Evolutionary conservation across 768 basidiomycete species (phyloP), one percentile per base, ranked within the genome.

Genomic region (Fomitopsis pulvina): DNA sequence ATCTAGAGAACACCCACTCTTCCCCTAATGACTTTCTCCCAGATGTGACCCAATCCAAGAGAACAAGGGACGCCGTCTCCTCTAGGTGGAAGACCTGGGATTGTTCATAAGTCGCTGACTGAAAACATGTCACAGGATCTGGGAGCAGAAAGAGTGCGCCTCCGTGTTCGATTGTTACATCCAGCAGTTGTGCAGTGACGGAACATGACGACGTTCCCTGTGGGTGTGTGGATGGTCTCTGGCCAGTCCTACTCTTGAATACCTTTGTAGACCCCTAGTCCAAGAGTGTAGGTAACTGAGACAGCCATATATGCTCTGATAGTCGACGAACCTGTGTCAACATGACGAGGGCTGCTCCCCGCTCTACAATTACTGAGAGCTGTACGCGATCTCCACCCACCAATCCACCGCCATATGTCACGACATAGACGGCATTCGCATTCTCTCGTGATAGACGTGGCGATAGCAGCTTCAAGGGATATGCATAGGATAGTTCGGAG

Each of bases 91-190:
- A 92, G 37, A 73, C 81, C 71, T 98, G 95, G 2, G 72, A 68
- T 63, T 97, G 94, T 51, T 77, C 76, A 68, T 98, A 98, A 0
- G 78, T 78, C 7, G 95, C 89, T 20, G 75, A 72, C 24, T 79
- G 78, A 70, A 95, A 98, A 66, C 93, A 96, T 20, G 93, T 92
- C 42, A 96, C 90, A 21, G 93, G 91, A 60, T 95, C 88, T 1
- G 93, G 94, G 25, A 98, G 79, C 42, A 96, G 75, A 60, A 93
- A 80, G 44, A 97, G 73, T 2, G 78, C 70, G 32, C 83, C 73
- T 0, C 65, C 60, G 1, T 77, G 59, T 4, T 71, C 67, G 42
- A 96, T 66, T 8, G 60, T 68, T 45, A 83, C 81, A 34, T 76
- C 72, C 61, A 87, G 70, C n/a, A 69, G 70, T 62, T 93, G 89